phyloP scores from a whole-genome alignment of 2,329 filamentous ascomycete genomes.

The Aspergillus sclerotialis region DNA sequence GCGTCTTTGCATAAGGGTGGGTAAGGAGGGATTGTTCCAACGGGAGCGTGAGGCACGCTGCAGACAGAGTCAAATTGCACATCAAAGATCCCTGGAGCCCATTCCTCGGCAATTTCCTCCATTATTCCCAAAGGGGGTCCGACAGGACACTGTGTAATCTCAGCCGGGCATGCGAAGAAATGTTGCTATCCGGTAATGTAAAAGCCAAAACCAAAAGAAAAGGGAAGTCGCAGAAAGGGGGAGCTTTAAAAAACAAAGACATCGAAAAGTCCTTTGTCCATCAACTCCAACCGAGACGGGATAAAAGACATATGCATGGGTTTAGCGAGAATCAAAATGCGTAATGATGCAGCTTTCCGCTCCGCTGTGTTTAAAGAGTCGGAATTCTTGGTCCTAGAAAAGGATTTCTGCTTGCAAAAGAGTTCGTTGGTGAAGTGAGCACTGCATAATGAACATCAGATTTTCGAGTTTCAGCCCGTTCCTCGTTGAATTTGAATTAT shows the following conservation, averaged over 20 bases:
- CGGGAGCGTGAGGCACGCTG: neutral
- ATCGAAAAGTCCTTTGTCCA: neutral
- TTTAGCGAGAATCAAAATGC: neutral
- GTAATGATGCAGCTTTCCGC: constrained; percentile 7
- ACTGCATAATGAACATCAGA: neutral
- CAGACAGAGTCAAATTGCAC: neutral
- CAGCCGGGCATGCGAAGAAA: too few species aligned
- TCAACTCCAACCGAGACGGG: neutral
- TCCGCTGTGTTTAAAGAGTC: constrained; percentile 3
- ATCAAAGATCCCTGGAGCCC: neutral
- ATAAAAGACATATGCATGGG: too few species aligned
- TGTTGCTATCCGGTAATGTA: neutral
- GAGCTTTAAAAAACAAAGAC: too few species aligned
- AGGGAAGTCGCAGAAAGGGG: neutral
- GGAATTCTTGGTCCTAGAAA: neutral
- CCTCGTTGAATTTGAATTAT: neutral
- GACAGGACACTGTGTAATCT: neutral
- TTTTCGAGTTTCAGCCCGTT: neutral
- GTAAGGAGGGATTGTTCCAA: neutral
- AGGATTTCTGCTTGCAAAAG: neutral
- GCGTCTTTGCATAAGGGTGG: neutral
- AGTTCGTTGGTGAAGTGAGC: too few species aligned
- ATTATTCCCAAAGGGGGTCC: too few species aligned
- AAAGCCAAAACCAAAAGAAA: neutral
- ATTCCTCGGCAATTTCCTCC: too few species aligned